Evolutionary conservation across 352 stramenopile species (phyloP), one percentile per base, ranked within the genome.

Genomic region (Globisporangium alternatum): DNA sequence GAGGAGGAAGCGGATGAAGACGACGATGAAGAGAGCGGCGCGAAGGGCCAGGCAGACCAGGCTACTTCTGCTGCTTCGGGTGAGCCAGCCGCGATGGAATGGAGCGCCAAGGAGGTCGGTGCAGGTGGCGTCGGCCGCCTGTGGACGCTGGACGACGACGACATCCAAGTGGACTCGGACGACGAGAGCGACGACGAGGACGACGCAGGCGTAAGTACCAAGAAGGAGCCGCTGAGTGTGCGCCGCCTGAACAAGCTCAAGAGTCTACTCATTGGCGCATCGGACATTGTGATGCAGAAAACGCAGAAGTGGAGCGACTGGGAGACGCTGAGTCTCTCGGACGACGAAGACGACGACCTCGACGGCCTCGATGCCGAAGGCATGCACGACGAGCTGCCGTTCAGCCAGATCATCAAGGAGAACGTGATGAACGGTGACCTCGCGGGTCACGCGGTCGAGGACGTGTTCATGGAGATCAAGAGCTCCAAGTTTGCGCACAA

Each of bases 401-500:
- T 95, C 64, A 68, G 83, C 25, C 78, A 85, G 65, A 88, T 93
- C 66, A 83, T 95, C 55, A 83, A 81, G 53, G 86, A 95, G 56
- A 93, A 90, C 64, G 85, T 95, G 33, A 82, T 79, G 64, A 89
- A 75, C 17, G 86, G 86, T 25, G 86, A 95, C 62, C 70, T 74
- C 2, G 84, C 80, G 3, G 83, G 81, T 22, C 82, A 95, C 74
- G 82, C 83, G 48, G 81, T 96, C 51, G 89, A 97, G 58, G 95
- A 97, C 72, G 72, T 97, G 62, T 91, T 97, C 65, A 89, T 97
- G 76, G 90, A 97, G 75, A 97, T 97, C 70, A 97, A 97, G 80
- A 93, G 88, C 61, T 97, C 91, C 71, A 97, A 97, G 71, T 97
- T 97, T 70, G 88, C 90, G n/a, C 88, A 97, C 72, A 97, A 97